Evolutionary conservation across 2,329 filamentous ascomycete genomes (phyloP), one percentile per base, ranked within the genome.

Genomic region (Pochonia chlamydosporia): DNA sequence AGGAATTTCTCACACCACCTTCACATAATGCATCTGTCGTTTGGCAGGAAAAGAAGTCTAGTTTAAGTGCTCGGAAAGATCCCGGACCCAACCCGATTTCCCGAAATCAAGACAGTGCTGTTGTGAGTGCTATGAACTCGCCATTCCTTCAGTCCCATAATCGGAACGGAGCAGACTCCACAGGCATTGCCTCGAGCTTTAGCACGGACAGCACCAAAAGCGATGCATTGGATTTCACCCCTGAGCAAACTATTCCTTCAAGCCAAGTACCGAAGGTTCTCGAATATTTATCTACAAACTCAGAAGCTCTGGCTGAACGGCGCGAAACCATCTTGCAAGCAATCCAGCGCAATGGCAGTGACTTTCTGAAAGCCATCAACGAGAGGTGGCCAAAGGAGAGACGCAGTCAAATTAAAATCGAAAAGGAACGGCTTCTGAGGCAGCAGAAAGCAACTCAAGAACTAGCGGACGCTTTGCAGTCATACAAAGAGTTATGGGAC

Each of bases 321-420:
- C 61, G 63, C 23, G 61, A 64, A 10, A 54, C 54, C 5, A 52
- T 80, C n/a, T 66, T 71, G 13, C 59, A 63, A 5, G 63, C 70
- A 35, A 56, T 79, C 24, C 64, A 67, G 43, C 64, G 68, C 41
- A 81, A 81, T 49, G 70, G 66, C 7, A 63, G 69, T 21, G 69
- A 71, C 16, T 81, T 75, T 51, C 65, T 61, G 49, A 64, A 64
- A 47, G 72, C 74, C 13, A 67, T 82, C 18, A 65, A 69, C 11
- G 69, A 74, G 46, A 66, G 70, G 26, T 71, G 69, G 51, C 59
- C 73, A 3, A 68, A 68, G 47, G 70, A 74, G 18, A 68, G 68
- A 39, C 71, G 74, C 25, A 63, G 64, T 21, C 65, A 65, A 25
- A 67, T 81, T 42, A 78, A 78, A 51, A 62, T 60, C 33, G 74